Evolutionary conservation across 345 rosid species (phyloP).

Genomic region (Eucalyptus tenuipes): DNA sequence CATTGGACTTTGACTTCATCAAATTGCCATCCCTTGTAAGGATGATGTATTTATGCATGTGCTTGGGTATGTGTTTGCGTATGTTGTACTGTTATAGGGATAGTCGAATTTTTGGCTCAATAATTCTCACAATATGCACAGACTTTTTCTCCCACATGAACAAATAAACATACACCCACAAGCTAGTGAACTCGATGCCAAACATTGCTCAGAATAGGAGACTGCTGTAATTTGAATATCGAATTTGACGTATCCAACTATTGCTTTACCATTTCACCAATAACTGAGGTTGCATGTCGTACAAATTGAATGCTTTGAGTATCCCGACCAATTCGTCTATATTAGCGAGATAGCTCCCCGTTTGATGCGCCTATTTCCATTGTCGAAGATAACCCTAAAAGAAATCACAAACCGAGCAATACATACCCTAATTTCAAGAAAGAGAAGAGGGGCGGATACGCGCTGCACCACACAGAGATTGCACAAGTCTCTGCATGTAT

Average conservation of each 20-base stretch:
- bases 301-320: background rate
- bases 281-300: background rate
- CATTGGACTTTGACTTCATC: background rate
- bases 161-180: background rate
- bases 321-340: background rate
- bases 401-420: too few species aligned
- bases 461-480: background rate
- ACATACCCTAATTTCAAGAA: too few species aligned
- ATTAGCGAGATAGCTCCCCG: background rate
- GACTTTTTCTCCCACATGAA: background rate
- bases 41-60: background rate
- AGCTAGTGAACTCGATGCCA: background rate
- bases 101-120: background rate
- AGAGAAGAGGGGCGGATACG: background rate
- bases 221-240: background rate
- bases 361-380: background rate
- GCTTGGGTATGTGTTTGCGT: background rate
- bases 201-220: background rate
- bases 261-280: background rate
- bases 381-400: background rate
- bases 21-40: background rate
- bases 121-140: background rate
- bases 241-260: background rate
- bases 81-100: background rate
- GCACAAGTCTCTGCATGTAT: too few species aligned